These are phyloP conservation scores for Actinomucor elegans DNA, from an alignment of 371 early-diverging fungal genomes.

Conservation along the genomic window DNA sequence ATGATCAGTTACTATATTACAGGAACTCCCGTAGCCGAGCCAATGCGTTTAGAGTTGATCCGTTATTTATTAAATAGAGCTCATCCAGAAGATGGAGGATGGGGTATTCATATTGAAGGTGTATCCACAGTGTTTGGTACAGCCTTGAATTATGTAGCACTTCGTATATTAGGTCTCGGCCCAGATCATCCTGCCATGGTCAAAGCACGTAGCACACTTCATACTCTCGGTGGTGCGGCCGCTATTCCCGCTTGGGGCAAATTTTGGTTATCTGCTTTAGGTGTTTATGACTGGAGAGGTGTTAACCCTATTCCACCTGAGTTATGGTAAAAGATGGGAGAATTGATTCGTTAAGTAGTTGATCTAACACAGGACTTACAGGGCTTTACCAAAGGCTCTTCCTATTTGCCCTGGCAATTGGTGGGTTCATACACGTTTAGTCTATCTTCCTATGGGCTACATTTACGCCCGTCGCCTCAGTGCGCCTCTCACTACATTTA, in stretches of 20 bases:
- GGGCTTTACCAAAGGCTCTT: slow-evolving; percentile 78
- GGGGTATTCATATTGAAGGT: slow-evolving; percentile 96
- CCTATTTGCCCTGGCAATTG: slow-evolving; percentile 90
- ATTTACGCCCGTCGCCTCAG: slow-evolving; percentile 75
- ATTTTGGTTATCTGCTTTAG: slow-evolving; percentile 90
- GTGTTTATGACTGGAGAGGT: slow-evolving; percentile 94
- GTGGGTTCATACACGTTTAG: slow-evolving; percentile 92
- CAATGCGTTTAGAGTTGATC: slow-evolving; percentile 75
- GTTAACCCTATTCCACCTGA: slow-evolving; percentile 96
- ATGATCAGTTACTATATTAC: slow-evolving; percentile 87
- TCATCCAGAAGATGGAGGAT: slow-evolving; percentile 87
- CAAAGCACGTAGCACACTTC: slow-evolving; percentile 84
- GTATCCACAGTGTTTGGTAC: slow-evolving; percentile 95
- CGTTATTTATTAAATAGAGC: slow-evolving; percentile 87
- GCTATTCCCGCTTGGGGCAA: slow-evolving; percentile 97
- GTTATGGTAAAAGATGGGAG: too few relatives aligned
- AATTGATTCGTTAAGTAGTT: too few relatives aligned
- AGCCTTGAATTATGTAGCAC: slow-evolving; percentile 87
- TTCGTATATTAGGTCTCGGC: slow-evolving; percentile 87
- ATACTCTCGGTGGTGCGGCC: slow-evolving; percentile 80
- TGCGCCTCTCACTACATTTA: slow-evolving; percentile 66
- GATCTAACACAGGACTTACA: too few relatives aligned
- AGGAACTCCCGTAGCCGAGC: slow-evolving; percentile 59
- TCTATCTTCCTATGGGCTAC: slow-evolving; percentile 95
- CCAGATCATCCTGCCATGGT: slow-evolving; percentile 86